Percentiles rank a stretch among this genome's conserved stretches.
phyloP scores from a whole-genome alignment of 2,329 filamentous ascomycete genomes.

The Orbilia blumenaviensis region DNA sequence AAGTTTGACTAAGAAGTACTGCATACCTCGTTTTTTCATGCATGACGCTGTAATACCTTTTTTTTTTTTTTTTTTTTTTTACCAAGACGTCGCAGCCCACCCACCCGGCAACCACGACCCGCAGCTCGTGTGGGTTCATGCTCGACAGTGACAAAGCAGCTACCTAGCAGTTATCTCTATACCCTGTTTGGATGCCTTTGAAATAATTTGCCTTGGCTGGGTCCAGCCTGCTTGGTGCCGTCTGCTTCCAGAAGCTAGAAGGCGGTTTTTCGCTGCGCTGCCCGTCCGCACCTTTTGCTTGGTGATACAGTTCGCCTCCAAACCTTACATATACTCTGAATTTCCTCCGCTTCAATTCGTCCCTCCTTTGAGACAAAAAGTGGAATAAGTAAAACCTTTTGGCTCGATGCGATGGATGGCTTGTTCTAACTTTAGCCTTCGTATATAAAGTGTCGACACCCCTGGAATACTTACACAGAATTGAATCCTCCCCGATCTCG shows the following conservation, averaged over 20 bases:
- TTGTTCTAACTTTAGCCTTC: slow-evolving; percentile 26
- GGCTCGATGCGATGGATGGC: slow-evolving; percentile 26
- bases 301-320: slow-evolving; percentile 22
- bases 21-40: slow-evolving; percentile 20
- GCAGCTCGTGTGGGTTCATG: slow-evolving; percentile 16
- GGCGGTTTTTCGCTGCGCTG: slow-evolving; percentile 34
- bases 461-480: slow-evolving; percentile 18
- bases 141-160: slow-evolving; percentile 33
- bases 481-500: not conserved
- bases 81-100: not conserved
- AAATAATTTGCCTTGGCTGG: slow-evolving; percentile 32
- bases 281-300: slow-evolving; percentile 16
- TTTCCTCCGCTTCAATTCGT: slow-evolving; percentile 28
- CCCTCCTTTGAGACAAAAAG: slow-evolving; percentile 32
- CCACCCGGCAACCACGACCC: not conserved
- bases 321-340: slow-evolving; percentile 31
- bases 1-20: slow-evolving; percentile 31
- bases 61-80: slow-evolving; percentile 14
- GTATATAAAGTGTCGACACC: slow-evolving; percentile 18
- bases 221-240: slow-evolving; percentile 7
- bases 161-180: slow-evolving; percentile 46
- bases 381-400: slow-evolving; percentile 31
- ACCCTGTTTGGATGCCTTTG: slow-evolving; percentile 45
- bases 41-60: slow-evolving; percentile 25
- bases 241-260: slow-evolving; percentile 53